Evolutionary conservation across 805 yeast genomes (phyloP), one percentile per base, ranked within the genome.

Genomic region (Hanseniaspora occidentalis): DNA sequence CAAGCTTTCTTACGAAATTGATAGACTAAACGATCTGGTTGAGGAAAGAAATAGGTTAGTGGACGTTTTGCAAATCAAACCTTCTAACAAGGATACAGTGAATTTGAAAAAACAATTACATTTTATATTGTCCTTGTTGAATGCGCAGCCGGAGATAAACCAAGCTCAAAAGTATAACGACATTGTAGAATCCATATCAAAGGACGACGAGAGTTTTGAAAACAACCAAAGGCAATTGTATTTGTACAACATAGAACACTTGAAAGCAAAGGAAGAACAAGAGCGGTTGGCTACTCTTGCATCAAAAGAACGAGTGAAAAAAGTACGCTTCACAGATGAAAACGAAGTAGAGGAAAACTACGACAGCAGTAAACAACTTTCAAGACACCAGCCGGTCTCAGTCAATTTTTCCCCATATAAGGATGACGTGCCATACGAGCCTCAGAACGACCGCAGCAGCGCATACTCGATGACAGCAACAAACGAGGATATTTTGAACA

Each of bases 401-500:
- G 33, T 33, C 14, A 19, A 33, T 18, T 33, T 33, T 33, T 21
- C 36, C 5, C 36, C 36, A 23, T 33, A 33, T 33, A 19, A 18
- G 10, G 36, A 33, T 19, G 4, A 8, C 22, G 4, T 8, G 4
- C n/a, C n/a, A 9, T 3, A 8, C 22, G 4, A 3, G 4, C n/a
- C n/a, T 4, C 6, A 8, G 16, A 5, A 17, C 22, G 24, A 33
- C 22, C 11, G 6, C 4, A 11, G 9, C 4, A 19, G 24, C 19
- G 16, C 23, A 3, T 33, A 19, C 16, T 33, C 36, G 3, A 36
- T 17, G 22, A 11, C 7, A 13, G 14, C 21, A 17, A 41, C 65
- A 1, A 67, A 65, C 40, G 58, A 56, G 24, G 65, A 61, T 4
- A 17, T 66, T 3, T 62, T 65, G 24, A 51, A 55, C 9, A 62